Conservation (phyloP, 2,329 filamentous ascomycete genomes). For the Mycosphaerelloides madeirae region DNA sequence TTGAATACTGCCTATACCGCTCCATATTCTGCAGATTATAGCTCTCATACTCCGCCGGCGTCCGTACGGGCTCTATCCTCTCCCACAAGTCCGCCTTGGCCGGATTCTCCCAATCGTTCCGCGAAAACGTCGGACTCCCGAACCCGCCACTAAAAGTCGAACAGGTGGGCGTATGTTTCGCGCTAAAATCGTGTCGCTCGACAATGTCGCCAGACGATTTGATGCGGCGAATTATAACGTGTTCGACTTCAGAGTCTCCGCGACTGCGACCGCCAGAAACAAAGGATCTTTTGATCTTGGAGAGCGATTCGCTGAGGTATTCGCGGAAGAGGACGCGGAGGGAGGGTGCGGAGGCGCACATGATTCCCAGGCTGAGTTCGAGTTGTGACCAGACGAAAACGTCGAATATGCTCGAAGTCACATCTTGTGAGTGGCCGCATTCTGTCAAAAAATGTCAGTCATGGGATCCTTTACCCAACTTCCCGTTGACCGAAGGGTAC, state of each 20-base stretch:
- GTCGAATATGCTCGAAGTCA: conserved; percentile 38
- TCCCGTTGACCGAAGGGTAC: too few species aligned
- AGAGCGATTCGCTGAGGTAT: conserved; percentile 30
- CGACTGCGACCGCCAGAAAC: conserved; percentile 5
- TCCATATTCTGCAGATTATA: conserved; percentile 20
- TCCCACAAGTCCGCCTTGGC: too few species aligned
- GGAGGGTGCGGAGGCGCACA: conserved; percentile 41
- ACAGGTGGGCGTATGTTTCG: neutral
- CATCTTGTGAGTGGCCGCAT: conserved; percentile 33
- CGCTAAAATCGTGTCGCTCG: neutral
- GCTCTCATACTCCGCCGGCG: conserved; percentile 19
- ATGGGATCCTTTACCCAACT: too few species aligned
- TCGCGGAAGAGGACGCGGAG: conserved; percentile 42
- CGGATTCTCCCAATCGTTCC: too few species aligned
- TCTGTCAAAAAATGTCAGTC: conserved; percentile 1
- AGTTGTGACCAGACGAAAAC: conserved; percentile 40
- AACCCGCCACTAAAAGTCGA: neutral
- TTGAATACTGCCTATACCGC: conserved; percentile 10
- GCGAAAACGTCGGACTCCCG: too few species aligned
- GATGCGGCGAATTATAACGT: conserved; percentile 7
- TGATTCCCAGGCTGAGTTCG: conserved; percentile 39
- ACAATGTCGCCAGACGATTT: neutral
- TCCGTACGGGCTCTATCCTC: neutral
- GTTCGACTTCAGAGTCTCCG: conserved; percentile 10
- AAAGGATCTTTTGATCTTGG: conserved; percentile 8